Evolutionary conservation across 169 alveolate species (phyloP).

Genomic region (Eimeria necatrix): DNA sequence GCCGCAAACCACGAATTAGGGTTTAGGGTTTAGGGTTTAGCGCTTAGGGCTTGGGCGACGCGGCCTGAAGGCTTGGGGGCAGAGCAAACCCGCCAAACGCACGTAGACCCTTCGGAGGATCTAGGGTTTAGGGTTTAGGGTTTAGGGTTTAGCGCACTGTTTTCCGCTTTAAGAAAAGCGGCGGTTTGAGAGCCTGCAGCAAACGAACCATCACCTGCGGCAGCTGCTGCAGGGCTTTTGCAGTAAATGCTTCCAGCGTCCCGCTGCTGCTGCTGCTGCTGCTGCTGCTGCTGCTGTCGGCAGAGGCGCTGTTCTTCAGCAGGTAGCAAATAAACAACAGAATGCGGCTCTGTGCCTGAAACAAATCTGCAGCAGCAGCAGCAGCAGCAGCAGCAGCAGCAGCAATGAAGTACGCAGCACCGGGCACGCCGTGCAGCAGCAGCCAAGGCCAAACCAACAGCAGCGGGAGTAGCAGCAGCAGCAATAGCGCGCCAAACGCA

Average conservation of each 20-base stretch:
- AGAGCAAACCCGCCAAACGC: neutral
- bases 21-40: constrained; percentile 18
- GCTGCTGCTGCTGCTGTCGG: constrained; percentile 52
- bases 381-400: constrained; percentile 3
- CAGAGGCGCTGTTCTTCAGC: constrained; percentile 61
- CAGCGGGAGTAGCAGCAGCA: constrained; percentile 20
- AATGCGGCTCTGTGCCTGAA: constrained; percentile 78
- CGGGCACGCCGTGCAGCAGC: neutral
- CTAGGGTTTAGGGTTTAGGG: constrained; percentile 33
- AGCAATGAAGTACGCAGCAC: neutral
- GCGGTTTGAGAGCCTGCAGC: constrained; percentile 67
- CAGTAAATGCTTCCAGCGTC: neutral
- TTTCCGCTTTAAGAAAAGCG: constrained; percentile 70
- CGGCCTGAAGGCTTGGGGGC: neutral
- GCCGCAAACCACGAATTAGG: neutral
- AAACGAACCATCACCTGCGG: constrained; percentile 76
- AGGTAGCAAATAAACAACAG: constrained; percentile 76
- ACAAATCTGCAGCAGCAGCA: constrained; percentile 28
- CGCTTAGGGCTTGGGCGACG: neutral
- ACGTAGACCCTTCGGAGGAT: neutral
- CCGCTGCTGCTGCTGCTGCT: constrained; percentile 71
- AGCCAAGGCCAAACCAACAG: neutral
- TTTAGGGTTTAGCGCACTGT: constrained; percentile 40
- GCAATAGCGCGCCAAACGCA: neutral
- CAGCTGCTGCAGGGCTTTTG: constrained; percentile 72